Conservation (phyloP, 805 yeast species). For the Candida maris region DNA sequence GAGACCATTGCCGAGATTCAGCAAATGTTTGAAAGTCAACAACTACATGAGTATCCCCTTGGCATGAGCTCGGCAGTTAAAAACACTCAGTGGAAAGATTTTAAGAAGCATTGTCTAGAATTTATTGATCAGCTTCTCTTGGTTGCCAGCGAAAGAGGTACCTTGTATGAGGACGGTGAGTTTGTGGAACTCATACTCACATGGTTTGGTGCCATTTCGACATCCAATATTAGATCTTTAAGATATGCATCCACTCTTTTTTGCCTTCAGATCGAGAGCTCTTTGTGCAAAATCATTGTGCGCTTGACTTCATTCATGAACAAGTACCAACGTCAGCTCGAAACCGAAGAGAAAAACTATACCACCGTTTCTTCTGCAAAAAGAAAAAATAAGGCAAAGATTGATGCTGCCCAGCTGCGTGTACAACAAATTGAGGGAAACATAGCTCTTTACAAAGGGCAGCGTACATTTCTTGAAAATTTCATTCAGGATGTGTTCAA, state of each 20-base stretch:
- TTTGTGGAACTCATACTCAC: constrained; percentile 56
- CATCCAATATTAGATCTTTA: constrained; percentile 65
- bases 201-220: constrained; percentile 74
- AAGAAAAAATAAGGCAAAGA: constrained; percentile 31
- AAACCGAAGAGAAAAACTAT: constrained; percentile 23
- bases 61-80: constrained; percentile 34
- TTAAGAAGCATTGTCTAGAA: constrained; percentile 50
- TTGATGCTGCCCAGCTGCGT: constrained; percentile 36
- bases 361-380: constrained; percentile 26
- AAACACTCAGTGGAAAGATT: constrained; percentile 43
- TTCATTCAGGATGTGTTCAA: constrained; percentile 63
- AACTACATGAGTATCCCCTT: constrained; percentile 67
- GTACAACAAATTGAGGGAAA: constrained; percentile 44
- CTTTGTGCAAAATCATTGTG: constrained; percentile 49
- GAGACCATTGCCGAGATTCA: constrained; percentile 75
- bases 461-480: constrained; percentile 51
- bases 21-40: constrained; percentile 55
- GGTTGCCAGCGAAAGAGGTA: constrained; percentile 58
- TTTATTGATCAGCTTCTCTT: constrained; percentile 53
- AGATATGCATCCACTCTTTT: constrained; percentile 63
- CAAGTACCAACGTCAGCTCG: constrained; percentile 43
- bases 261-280: constrained; percentile 56
- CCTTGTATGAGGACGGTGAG: constrained; percentile 43
- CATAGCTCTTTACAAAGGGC: constrained; percentile 39
- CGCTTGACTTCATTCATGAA: constrained; percentile 35